phyloP scores from a whole-genome alignment of 2,329 filamentous ascomycete genomes.

The Myotisia sp. region DNA sequence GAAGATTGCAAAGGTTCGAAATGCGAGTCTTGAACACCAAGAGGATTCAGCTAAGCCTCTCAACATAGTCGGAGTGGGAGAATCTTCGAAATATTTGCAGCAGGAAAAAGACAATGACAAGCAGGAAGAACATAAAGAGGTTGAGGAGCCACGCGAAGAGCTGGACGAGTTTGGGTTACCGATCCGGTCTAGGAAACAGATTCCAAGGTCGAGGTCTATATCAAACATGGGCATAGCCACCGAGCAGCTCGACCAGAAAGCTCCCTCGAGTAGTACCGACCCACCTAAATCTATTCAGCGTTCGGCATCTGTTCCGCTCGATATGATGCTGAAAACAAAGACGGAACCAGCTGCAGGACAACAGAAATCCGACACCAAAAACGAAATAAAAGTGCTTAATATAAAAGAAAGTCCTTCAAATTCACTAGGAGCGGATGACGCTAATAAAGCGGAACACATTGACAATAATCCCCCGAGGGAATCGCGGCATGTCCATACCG shows the following conservation, averaged over 20 bases:
- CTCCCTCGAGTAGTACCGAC: neutral
- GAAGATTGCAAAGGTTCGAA: neutral
- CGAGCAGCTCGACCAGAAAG: neutral
- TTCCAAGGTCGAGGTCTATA: neutral
- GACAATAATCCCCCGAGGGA: neutral
- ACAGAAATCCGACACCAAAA: neutral
- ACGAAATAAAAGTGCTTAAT: neutral
- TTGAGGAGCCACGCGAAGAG: slow-evolving; percentile 2
- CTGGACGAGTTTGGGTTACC: slow-evolving; percentile 11
- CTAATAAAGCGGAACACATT: neutral
- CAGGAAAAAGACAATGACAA: neutral
- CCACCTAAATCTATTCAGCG: slow-evolving; percentile 1
- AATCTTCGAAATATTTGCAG: too few species aligned
- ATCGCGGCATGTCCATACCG: neutral
- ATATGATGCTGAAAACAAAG: neutral
- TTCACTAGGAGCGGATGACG: neutral
- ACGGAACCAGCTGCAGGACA: neutral
- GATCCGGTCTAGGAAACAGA: slow-evolving; percentile 4
- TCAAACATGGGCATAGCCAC: neutral
- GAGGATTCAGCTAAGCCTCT: neutral
- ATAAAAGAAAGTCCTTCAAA: neutral
- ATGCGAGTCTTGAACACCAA: neutral
- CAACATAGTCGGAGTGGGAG: too few species aligned
- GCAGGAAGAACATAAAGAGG: neutral
- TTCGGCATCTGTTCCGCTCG: slow-evolving; percentile 8